Conservation (phyloP, 257 asterid species). For the Pogostemon cablin region DNA sequence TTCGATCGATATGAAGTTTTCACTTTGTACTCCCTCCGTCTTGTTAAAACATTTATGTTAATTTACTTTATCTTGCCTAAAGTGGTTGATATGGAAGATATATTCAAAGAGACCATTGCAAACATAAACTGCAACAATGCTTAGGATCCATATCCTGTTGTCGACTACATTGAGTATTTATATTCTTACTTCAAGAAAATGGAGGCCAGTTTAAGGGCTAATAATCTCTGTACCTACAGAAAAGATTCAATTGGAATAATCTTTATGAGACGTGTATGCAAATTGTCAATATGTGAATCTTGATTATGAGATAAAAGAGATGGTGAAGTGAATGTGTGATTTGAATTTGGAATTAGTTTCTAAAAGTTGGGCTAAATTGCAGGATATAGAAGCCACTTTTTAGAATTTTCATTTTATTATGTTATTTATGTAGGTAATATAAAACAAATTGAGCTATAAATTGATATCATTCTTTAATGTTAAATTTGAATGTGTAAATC, state of each 20-base stretch:
- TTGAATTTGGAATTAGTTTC: background rate
- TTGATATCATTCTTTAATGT: background rate
- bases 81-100: constrained; percentile 76
- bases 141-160: constrained; percentile 60
- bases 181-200: constrained; percentile 63
- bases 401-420: too few relatives aligned
- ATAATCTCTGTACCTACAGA: background rate
- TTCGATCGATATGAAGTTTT: too few relatives aligned
- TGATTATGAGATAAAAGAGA: background rate
- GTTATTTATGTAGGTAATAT: too few relatives aligned
- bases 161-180: constrained; percentile 66
- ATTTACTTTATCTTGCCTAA: too few relatives aligned
- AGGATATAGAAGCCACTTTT: too few relatives aligned
- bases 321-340: background rate
- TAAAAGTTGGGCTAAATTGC: background rate
- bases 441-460: too few relatives aligned
- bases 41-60: too few relatives aligned
- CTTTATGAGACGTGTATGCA: background rate
- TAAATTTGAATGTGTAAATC: background rate
- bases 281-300: background rate
- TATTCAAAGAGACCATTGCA: constrained; percentile 53
- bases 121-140: constrained; percentile 67
- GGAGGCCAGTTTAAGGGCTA: constrained; percentile 51
- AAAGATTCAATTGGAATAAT: background rate
- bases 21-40: too few relatives aligned